Evolutionary conservation across 2,329 filamentous ascomycete genomes (phyloP).

Genomic region (Ambrosiella cleistominuta): DNA sequence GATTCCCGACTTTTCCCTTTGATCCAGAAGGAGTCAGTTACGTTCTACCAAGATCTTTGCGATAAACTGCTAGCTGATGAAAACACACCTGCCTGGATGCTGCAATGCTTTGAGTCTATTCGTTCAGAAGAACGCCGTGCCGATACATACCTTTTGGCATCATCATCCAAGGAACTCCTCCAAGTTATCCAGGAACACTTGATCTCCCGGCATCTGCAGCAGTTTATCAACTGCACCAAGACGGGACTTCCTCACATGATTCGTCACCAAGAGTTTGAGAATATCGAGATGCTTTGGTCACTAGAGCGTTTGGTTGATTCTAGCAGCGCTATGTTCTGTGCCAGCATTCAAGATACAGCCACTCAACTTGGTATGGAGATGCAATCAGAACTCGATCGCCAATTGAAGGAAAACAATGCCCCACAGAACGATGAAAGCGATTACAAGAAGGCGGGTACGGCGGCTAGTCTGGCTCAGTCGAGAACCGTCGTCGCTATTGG

Average conservation of each 20-base stretch:
- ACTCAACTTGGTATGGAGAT: no score
- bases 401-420: conserved; percentile 26
- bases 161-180: conserved; percentile 56
- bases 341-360: no score
- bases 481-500: conserved; percentile 76
- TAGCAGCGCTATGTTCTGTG: no score
- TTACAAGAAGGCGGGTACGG: conserved; percentile 16
- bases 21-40: conserved; percentile 52
- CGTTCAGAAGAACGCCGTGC: conserved; percentile 70
- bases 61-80: conserved; percentile 55
- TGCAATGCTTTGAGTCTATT: conserved; percentile 34
- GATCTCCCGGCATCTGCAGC: no score
- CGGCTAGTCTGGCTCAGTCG: conserved; percentile 31
- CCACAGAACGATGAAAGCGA: conserved; percentile 18
- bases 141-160: conserved; percentile 57
- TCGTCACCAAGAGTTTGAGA: no score
- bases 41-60: conserved; percentile 64
- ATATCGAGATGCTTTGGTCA: no score
- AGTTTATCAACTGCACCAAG: no score
- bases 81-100: conserved; percentile 57
- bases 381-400: background rate
- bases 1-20: conserved; percentile 57
- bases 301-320: no score
- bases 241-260: no score
- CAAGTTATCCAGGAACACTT: conserved; percentile 57